phyloP scores from a whole-genome alignment of 495 filamentous ascomycete genomes.

The Hypoxylon cercidicola region DNA sequence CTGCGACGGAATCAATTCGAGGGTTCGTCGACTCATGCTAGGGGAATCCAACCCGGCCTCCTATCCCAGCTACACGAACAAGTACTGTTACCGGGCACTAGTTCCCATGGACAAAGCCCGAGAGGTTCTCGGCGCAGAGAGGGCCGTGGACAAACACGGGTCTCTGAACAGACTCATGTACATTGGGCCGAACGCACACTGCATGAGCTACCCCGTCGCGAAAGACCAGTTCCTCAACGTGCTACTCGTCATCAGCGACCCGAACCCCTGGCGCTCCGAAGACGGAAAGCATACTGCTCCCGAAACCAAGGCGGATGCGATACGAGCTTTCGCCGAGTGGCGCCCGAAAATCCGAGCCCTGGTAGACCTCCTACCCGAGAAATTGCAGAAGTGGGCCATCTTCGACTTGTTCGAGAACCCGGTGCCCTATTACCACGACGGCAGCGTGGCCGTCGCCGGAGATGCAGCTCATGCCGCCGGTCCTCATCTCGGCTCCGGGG shows the following conservation, averaged over 20 bases:
- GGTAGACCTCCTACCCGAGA: conserved; percentile 54
- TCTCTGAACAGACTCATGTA: conserved; percentile 54
- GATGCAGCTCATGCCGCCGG: conserved; percentile 56
- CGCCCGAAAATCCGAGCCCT: conserved; percentile 50
- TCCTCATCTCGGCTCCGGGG: conserved; percentile 65
- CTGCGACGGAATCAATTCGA: conserved; percentile 58
- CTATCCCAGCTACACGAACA: conserved; percentile 49
- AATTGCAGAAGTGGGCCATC: conserved; percentile 65
- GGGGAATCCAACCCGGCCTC: conserved; percentile 44
- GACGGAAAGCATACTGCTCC: conserved; percentile 45
- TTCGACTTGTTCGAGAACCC: conserved; percentile 63
- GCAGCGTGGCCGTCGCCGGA: conserved; percentile 58
- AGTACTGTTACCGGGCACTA: conserved; percentile 57
- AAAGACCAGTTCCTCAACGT: conserved; percentile 51
- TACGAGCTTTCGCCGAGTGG: conserved; percentile 51
- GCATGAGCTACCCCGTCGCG: conserved; percentile 55
- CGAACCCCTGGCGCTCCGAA: conserved; percentile 46
- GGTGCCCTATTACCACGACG: conserved; percentile 50
- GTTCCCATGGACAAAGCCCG: conserved; percentile 51
- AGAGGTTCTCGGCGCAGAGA: conserved; percentile 40
- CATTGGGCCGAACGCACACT: conserved; percentile 52
- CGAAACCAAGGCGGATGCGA: conserved; percentile 46
- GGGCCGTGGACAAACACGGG: conserved; percentile 25
- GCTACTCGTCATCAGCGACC: conserved; percentile 52
- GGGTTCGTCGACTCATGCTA: conserved; percentile 50